Percentiles rank a stretch among this genome's conserved stretches.
These are phyloP conservation scores for Chrysanthemum seticuspe DNA, from an alignment of 129 eudicot genomes.

Conservation along the genomic window DNA sequence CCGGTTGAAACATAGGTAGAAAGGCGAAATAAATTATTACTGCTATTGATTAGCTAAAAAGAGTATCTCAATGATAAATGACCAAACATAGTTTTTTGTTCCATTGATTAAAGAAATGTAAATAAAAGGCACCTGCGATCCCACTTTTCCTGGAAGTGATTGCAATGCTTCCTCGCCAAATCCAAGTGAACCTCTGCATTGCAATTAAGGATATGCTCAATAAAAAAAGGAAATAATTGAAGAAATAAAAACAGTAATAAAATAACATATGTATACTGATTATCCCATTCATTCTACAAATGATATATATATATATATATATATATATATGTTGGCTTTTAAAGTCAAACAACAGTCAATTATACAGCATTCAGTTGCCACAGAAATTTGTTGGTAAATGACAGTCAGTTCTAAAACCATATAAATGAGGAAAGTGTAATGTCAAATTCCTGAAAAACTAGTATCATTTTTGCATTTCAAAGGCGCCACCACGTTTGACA, in stretches of 20 bases:
- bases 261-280: neutral
- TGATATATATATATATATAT: too few relatives aligned
- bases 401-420: neutral
- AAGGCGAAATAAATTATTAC: neutral
- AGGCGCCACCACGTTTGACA: neutral
- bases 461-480: neutral
- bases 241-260: neutral
- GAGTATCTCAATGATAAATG: neutral
- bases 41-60: neutral
- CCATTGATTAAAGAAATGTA: neutral
- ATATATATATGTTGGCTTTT: too few relatives aligned
- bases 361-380: neutral
- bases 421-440: slow-evolving; percentile 17
- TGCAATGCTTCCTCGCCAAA: slow-evolving; percentile 98
- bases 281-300: slow-evolving; percentile 1
- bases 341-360: too few relatives aligned
- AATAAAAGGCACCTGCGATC: slow-evolving; percentile 68
- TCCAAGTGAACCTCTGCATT: slow-evolving; percentile 87
- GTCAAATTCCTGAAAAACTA: neutral
- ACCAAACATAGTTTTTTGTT: neutral
- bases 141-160: slow-evolving; percentile 85
- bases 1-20: neutral
- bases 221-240: neutral
- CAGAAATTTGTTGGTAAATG: neutral
- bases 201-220: slow-evolving; percentile 10